These are phyloP conservation scores for Mycena sanguinolenta DNA, from an alignment of 768 basidiomycete species.

Conservation along the genomic window DNA sequence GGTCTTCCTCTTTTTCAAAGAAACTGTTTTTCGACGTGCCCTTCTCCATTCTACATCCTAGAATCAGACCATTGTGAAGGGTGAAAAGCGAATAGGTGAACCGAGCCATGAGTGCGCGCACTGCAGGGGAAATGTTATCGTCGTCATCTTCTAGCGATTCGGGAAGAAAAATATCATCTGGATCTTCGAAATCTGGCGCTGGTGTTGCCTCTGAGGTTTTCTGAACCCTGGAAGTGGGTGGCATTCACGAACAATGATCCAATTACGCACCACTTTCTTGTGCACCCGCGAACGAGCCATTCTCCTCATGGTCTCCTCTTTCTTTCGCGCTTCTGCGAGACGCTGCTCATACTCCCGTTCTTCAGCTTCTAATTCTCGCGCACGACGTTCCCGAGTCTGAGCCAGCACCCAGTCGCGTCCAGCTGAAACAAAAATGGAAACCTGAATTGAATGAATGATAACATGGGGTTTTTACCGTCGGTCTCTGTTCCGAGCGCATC, in stretches of 20 bases:
- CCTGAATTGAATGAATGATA: neutral
- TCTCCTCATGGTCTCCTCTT: constrained; percentile 68
- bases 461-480: constrained; percentile 39
- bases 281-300: constrained; percentile 67
- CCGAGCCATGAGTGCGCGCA: constrained; percentile 86
- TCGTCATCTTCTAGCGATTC: constrained; percentile 61
- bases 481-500: constrained; percentile 52
- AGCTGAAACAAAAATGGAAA: constrained; percentile 38
- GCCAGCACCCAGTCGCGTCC: constrained; percentile 83
- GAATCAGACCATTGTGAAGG: constrained; percentile 16
- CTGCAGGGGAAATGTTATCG: constrained; percentile 80
- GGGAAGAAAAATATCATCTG: constrained; percentile 83
- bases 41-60: constrained; percentile 45
- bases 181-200: constrained; percentile 49
- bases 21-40: constrained; percentile 27
- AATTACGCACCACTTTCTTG: constrained; percentile 68
- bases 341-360: constrained; percentile 75
- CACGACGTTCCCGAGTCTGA: constrained; percentile 76
- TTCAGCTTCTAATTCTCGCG: constrained; percentile 75
- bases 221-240: constrained; percentile 27
- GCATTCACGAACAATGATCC: neutral
- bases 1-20: constrained; percentile 56
- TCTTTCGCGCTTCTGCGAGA: constrained; percentile 70
- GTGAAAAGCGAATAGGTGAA: constrained; percentile 48
- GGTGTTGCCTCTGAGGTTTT: constrained; percentile 32